Conservation (phyloP, 2,329 filamentous ascomycete species). For the Eutypella sp. region DNA sequence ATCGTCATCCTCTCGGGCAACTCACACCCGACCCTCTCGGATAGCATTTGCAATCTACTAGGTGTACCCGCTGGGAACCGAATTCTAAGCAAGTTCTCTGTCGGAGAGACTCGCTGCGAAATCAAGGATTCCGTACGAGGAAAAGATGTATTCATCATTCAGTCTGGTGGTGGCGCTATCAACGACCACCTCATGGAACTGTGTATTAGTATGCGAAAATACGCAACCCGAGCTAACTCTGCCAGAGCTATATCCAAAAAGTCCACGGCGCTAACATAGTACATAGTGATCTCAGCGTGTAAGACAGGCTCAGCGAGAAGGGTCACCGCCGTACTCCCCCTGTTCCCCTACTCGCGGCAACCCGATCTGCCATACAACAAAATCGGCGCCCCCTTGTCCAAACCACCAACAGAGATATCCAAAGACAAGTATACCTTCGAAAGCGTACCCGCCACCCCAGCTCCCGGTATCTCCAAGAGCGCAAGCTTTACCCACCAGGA, state of each 20-base stretch:
- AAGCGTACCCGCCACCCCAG: conserved; percentile 82
- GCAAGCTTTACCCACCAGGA: conserved; percentile 63
- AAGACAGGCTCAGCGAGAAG: conserved; percentile 87
- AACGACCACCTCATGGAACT: conserved; percentile 97
- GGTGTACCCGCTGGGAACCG: conserved; percentile 82
- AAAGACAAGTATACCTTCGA: conserved; percentile 79
- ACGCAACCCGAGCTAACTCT: too few relatives aligned
- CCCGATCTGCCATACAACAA: conserved; percentile 98
- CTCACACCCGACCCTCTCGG: conserved; percentile 83
- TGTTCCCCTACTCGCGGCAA: conserved; percentile 96
- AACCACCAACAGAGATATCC: conserved; percentile 48
- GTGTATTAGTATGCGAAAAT: conserved; percentile 66
- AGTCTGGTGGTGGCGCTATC: conserved; percentile 85
- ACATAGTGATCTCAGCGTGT: conserved; percentile 80
- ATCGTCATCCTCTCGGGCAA: conserved; percentile 91
- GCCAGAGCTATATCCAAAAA: too few relatives aligned
- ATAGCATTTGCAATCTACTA: conserved; percentile 82
- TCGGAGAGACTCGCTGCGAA: conserved; percentile 91
- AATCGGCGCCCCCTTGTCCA: conserved; percentile 79
- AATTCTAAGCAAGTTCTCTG: conserved; percentile 85
- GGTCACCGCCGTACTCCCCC: conserved; percentile 87
- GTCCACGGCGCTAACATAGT: too few relatives aligned
- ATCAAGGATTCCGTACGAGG: conserved; percentile 94
- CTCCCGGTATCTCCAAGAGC: conserved; percentile 64
- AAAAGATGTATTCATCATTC: conserved; percentile 98